Evolutionary conservation across 148 eudicot species (phyloP).

Genomic region (Rhododendron molle): DNA sequence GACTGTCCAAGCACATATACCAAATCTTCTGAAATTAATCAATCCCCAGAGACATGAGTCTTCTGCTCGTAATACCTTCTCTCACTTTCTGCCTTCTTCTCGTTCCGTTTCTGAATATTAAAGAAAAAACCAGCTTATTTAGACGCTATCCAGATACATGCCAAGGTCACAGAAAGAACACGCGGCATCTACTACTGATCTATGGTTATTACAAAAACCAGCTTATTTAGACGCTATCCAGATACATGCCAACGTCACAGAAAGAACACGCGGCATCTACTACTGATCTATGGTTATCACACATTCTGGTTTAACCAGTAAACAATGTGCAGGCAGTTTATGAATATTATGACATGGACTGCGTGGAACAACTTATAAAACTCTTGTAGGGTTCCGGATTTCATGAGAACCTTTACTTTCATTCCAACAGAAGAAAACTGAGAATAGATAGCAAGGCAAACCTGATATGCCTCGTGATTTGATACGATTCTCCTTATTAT

Average conservation of each 20-base stretch:
- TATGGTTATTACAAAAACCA: neutral
- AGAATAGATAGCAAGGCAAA: constrained; percentile 13
- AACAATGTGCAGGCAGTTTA: too few species aligned
- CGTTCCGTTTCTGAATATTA: constrained; percentile 82
- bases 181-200: neutral
- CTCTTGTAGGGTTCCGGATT: neutral
- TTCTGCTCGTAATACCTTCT: constrained; percentile 76
- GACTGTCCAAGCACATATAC: neutral
- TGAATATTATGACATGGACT: neutral
- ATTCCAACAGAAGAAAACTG: neutral
- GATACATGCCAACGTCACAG: neutral
- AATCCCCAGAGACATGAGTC: constrained; percentile 64
- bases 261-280: neutral
- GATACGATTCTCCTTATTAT: constrained; percentile 89
- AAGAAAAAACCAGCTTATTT: neutral
- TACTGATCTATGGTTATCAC: neutral
- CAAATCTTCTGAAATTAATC: constrained; percentile 5
- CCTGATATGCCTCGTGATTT: constrained; percentile 97
- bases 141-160: neutral
- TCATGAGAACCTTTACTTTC: neutral
- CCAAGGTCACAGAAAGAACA: neutral
- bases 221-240: neutral
- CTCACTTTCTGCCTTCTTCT: constrained; percentile 83
- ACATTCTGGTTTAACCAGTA: neutral
- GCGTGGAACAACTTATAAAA: neutral